Evolutionary conservation across 805 yeast species (phyloP).

Genomic region (Candida maesae): DNA sequence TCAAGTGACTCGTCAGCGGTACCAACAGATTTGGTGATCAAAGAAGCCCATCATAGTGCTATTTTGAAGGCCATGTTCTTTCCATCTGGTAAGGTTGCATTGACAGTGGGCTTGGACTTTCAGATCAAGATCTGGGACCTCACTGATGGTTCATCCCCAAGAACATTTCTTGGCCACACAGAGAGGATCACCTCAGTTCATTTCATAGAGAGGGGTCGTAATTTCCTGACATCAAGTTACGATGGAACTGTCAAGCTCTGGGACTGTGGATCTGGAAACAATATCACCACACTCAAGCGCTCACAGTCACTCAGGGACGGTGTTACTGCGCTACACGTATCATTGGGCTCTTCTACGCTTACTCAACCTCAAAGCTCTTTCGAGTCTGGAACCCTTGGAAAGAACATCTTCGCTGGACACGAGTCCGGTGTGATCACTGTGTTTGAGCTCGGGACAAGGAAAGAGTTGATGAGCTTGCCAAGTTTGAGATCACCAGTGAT

Average conservation of each 20-base stretch:
- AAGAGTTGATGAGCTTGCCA: slow-evolving; percentile 25
- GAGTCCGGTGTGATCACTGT: slow-evolving; percentile 34
- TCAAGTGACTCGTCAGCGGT: background rate
- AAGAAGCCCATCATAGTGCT: slow-evolving; percentile 48
- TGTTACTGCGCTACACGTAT: slow-evolving; percentile 26
- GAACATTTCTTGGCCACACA: slow-evolving; percentile 50
- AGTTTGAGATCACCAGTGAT: slow-evolving; percentile 23
- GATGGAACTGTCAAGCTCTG: slow-evolving; percentile 60
- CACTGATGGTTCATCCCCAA: slow-evolving; percentile 41
- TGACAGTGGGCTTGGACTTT: slow-evolving; percentile 58
- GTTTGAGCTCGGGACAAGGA: slow-evolving; percentile 35
- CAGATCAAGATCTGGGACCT: slow-evolving; percentile 60
- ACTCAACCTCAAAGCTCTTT: slow-evolving; percentile 30
- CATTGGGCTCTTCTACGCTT: background rate
- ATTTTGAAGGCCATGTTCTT: slow-evolving; percentile 46
- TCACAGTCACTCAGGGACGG: slow-evolving; percentile 34
- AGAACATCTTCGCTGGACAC: slow-evolving; percentile 41
- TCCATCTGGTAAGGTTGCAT: slow-evolving; percentile 60
- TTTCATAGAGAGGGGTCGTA: slow-evolving; percentile 63
- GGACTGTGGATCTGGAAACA: slow-evolving; percentile 62
- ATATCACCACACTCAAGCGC: slow-evolving; percentile 39
- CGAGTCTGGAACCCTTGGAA: slow-evolving; percentile 49
- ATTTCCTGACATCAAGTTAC: slow-evolving; percentile 49
- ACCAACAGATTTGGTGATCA: slow-evolving; percentile 12
- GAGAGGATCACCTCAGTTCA: slow-evolving; percentile 44